Percentiles rank a stretch among this genome's conserved stretches.
phyloP scores from a whole-genome alignment of 495 filamentous ascomycete genomes.

The Chaetomium fimeti region DNA sequence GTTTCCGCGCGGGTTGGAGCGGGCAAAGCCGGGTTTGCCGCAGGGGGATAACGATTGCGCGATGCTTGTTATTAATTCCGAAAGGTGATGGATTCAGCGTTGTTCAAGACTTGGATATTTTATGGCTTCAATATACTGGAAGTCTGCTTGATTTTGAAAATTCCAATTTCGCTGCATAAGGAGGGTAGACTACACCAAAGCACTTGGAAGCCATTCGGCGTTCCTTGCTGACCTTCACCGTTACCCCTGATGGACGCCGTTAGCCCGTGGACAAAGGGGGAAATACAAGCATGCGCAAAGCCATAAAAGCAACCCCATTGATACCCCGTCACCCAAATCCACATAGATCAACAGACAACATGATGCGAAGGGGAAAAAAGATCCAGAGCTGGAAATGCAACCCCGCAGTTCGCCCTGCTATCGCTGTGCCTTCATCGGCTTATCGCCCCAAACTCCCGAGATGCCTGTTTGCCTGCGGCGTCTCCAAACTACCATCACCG shows the following conservation, averaged over 20 bases:
- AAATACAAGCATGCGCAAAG: background rate
- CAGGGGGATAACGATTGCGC: background rate
- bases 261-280: background rate
- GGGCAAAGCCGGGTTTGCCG: background rate
- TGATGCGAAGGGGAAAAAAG: background rate
- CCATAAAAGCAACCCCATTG: background rate
- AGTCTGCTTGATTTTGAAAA: background rate
- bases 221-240: background rate
- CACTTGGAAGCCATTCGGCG: background rate
- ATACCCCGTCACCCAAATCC: background rate
- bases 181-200: background rate
- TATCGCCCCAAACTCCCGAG: background rate
- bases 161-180: background rate
- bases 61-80: background rate
- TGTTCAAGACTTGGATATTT: too few relatives aligned
- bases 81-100: too few relatives aligned
- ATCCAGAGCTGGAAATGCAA: background rate
- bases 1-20: background rate
- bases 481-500: background rate
- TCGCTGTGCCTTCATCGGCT: background rate
- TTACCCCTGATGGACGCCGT: background rate
- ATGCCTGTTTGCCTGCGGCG: background rate
- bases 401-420: background rate
- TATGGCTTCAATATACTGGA: too few relatives aligned
- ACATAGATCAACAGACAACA: background rate